These are phyloP conservation scores for Daldinia decipiens DNA, from an alignment of 495 filamentous ascomycete species.

Conservation along the genomic window DNA sequence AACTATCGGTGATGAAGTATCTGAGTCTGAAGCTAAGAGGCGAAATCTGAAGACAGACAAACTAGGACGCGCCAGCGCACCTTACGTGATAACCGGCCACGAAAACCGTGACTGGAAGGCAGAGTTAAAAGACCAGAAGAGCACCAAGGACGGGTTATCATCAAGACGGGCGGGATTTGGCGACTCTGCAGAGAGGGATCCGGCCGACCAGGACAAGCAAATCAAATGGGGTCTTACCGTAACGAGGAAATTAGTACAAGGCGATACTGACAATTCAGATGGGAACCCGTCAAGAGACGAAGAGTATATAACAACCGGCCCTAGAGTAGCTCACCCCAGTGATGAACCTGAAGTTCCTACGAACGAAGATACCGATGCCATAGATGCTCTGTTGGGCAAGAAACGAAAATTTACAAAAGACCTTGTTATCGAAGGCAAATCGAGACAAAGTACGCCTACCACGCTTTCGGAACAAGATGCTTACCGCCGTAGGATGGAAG, in stretches of 20 bases:
- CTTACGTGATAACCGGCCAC: slow-evolving; percentile 71
- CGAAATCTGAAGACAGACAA: slow-evolving; percentile 23
- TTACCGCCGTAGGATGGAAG: slow-evolving; percentile 72
- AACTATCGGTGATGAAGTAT: slow-evolving; percentile 49
- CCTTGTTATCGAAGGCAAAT: slow-evolving; percentile 40
- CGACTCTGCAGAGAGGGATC: slow-evolving; percentile 48
- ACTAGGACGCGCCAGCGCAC: slow-evolving; percentile 49
- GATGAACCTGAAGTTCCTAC: slow-evolving; percentile 39
- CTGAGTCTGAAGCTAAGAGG: slow-evolving; percentile 37
- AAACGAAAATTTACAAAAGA: slow-evolving; percentile 48
- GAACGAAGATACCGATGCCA: slow-evolving; percentile 79
- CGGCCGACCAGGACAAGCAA: slow-evolving; percentile 52
- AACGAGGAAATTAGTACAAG: slow-evolving; percentile 46
- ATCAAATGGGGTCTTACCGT: slow-evolving; percentile 59
- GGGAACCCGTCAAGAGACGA: slow-evolving; percentile 41
- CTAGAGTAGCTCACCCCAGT: slow-evolving; percentile 45
- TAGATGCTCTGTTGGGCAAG: slow-evolving; percentile 78
- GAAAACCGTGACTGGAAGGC: slow-evolving; percentile 80
- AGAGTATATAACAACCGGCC: slow-evolving; percentile 34
- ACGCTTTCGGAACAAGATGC: slow-evolving; percentile 70
- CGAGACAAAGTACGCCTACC: slow-evolving; percentile 43
- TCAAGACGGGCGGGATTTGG: slow-evolving; percentile 60
- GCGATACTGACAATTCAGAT: slow-evolving; percentile 26
- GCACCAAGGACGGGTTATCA: slow-evolving; percentile 59
- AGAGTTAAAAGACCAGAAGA: slow-evolving; percentile 62